Percentiles rank a stretch among this genome's conserved stretches.
Evolutionary conservation across 2,329 filamentous ascomycete genomes (phyloP).

Genomic region (Drechslera avenae): DNA sequence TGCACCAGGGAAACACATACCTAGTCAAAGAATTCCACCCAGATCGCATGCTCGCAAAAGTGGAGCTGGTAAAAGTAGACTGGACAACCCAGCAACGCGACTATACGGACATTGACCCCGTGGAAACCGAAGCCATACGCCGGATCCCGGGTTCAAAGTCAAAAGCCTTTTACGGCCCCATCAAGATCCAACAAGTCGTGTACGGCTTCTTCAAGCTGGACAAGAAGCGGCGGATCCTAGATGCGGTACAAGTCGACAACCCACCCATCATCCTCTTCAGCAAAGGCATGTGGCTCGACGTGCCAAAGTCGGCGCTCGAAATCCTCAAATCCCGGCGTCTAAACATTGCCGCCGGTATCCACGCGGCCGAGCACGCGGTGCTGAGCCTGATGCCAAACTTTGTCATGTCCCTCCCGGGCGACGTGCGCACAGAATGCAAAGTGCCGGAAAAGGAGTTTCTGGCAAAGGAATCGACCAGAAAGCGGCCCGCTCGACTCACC

Average conservation of each 20-base stretch:
- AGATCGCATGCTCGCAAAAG: constrained; percentile 80
- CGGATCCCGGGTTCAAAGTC: constrained; percentile 67
- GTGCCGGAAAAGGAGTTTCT: constrained; percentile 85
- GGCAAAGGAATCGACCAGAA: constrained; percentile 69
- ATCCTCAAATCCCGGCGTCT: constrained; percentile 75
- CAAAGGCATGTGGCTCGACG: constrained; percentile 95
- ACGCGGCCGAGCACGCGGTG: constrained; percentile 91
- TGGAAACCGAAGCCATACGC: constrained; percentile 88
- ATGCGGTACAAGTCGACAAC: constrained; percentile 91
- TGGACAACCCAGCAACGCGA: constrained; percentile 95
- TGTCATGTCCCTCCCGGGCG: constrained; percentile 85
- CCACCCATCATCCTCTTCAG: constrained; percentile 83
- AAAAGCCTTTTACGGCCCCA: constrained; percentile 81
- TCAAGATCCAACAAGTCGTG: constrained; percentile 85
- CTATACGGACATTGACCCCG: constrained; percentile 90
- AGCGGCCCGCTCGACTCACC: constrained; percentile 83
- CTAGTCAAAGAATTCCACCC: constrained; percentile 87
- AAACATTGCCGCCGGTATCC: constrained; percentile 86
- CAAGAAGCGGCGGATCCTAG: constrained; percentile 79
- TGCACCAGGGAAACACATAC: constrained; percentile 94
- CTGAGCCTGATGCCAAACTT: constrained; percentile 88
- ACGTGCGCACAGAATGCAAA: constrained; percentile 95
- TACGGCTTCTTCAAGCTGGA: constrained; percentile 99
- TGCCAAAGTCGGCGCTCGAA: constrained; percentile 77
- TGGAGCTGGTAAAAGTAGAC: constrained; percentile 87